These are phyloP conservation scores for Arabis alpina DNA, from an alignment of 345 rosid genomes.

Conservation along the genomic window DNA sequence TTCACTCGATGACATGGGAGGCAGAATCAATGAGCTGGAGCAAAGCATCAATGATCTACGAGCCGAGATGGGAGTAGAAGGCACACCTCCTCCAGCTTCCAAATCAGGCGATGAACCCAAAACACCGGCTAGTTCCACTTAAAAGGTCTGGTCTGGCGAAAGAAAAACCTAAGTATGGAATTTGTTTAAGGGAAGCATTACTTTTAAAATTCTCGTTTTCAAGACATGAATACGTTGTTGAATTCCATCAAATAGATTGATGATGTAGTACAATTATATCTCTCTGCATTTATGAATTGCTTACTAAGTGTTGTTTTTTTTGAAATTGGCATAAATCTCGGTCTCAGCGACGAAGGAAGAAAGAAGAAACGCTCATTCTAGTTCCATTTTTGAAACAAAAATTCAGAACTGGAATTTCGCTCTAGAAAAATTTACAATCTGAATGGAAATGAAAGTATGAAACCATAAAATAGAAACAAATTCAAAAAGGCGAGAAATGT, in stretches of 20 bases:
- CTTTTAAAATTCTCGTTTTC: constrained; percentile 18
- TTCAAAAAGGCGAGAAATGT: too few relatives aligned
- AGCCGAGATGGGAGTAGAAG: constrained; percentile 82
- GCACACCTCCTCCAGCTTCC: constrained; percentile 65
- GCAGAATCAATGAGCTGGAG: constrained; percentile 79
- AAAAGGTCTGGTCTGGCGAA: not conserved
- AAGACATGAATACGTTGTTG: constrained; percentile 31
- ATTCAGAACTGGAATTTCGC: too few relatives aligned
- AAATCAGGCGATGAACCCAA: constrained; percentile 61
- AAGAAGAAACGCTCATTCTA: too few relatives aligned
- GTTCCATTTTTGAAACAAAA: too few relatives aligned
- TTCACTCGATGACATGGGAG: constrained; percentile 92
- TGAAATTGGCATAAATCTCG: too few relatives aligned
- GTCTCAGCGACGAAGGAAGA: too few relatives aligned
- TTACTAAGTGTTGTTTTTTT: not conserved
- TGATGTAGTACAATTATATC: constrained; percentile 27
- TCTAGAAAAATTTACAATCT: too few relatives aligned
- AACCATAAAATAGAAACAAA: too few relatives aligned
- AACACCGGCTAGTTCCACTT: constrained; percentile 49
- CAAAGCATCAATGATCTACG: constrained; percentile 78
- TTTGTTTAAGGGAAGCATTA: constrained; percentile 22
- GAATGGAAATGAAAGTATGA: too few relatives aligned
- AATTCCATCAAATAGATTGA: constrained; percentile 34
- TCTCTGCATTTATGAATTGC: constrained; percentile 10
- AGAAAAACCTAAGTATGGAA: not conserved